Percentiles rank a stretch among this genome's conserved stretches.
Conservation (phyloP, 2,329 filamentous ascomycete genomes). For the Hysterium pulicare region DNA sequence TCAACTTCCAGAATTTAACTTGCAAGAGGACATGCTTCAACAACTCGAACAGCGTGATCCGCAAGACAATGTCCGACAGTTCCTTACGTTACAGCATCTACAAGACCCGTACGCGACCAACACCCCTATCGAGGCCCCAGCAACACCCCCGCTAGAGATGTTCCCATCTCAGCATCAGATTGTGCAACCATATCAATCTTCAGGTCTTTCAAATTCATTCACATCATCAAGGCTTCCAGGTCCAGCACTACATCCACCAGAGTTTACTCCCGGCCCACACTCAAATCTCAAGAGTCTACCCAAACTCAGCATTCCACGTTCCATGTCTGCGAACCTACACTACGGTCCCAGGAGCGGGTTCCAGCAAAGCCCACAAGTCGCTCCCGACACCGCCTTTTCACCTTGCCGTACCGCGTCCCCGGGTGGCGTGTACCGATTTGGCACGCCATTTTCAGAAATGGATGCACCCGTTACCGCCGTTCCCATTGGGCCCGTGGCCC, state of each 20-base stretch:
- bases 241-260: slow-evolving; percentile 36
- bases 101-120: slow-evolving; percentile 60
- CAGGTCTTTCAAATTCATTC: slow-evolving; percentile 26
- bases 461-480: slow-evolving; percentile 79
- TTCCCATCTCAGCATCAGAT: slow-evolving; percentile 35
- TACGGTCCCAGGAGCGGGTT: slow-evolving; percentile 14
- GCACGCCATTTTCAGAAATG: slow-evolving; percentile 87
- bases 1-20: slow-evolving; percentile 58
- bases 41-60: slow-evolving; percentile 71
- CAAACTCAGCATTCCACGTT: slow-evolving; percentile 54
- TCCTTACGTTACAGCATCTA: slow-evolving; percentile 78
- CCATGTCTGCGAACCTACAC: slow-evolving; percentile 31
- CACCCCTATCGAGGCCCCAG: slow-evolving; percentile 56
- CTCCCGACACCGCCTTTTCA: slow-evolving; percentile 41
- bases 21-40: slow-evolving; percentile 71
- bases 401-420: slow-evolving; percentile 52
- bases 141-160: slow-evolving; percentile 38
- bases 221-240: slow-evolving; percentile 19
- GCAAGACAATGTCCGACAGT: slow-evolving; percentile 90
- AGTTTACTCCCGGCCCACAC: slow-evolving; percentile 43
- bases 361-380: slow-evolving; percentile 19
- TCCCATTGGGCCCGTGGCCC: slow-evolving; percentile 66
- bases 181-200: slow-evolving; percentile 28
- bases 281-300: slow-evolving; percentile 55
- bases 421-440: slow-evolving; percentile 67